Evolutionary conservation across 2,329 filamentous ascomycete genomes (phyloP).

Genomic region (Clonostachys solani): DNA sequence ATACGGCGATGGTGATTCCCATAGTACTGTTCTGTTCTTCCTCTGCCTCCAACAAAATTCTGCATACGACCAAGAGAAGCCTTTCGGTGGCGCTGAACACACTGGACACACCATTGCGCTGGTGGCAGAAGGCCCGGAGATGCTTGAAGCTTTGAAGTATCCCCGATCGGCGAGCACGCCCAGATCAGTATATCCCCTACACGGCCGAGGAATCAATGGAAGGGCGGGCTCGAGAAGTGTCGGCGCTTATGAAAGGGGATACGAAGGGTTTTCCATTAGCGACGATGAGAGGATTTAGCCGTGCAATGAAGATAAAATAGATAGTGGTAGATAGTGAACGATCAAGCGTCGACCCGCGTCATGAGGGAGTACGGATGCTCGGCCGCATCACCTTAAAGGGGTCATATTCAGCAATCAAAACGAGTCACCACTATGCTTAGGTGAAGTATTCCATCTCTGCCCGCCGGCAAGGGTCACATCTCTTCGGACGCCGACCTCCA

Average conservation of each 20-base stretch:
- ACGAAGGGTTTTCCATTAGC: conserved; percentile 7
- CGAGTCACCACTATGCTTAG: conserved; percentile 7
- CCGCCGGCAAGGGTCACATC: too few species aligned
- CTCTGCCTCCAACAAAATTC: conserved; percentile 7
- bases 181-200: conserved; percentile 4
- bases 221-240: conserved; percentile 7
- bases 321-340: conserved; percentile 8
- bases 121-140: conserved; percentile 4
- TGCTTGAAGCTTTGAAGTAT: conserved; percentile 5
- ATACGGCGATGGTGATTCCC: conserved; percentile 9
- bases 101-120: conserved; percentile 5
- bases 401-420: conserved; percentile 8
- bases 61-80: conserved; percentile 7
- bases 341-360: conserved; percentile 8
- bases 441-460: conserved; percentile 6
- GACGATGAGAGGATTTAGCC: conserved; percentile 7
- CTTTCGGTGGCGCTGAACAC: conserved; percentile 3
- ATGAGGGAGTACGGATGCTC: conserved; percentile 8
- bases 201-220: conserved; percentile 4
- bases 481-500: too few species aligned
- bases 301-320: conserved; percentile 6
- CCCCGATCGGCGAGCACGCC: conserved; percentile 6
- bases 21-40: conserved; percentile 9
- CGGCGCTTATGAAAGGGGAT: conserved; percentile 8
- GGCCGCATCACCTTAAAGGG: conserved; percentile 6